A percentile compares a stretch with the other conserved stretches of the same genome.
These are phyloP conservation scores for Solanum sejunctum DNA, from an alignment of 257 asterid species.

Conservation along the genomic window DNA sequence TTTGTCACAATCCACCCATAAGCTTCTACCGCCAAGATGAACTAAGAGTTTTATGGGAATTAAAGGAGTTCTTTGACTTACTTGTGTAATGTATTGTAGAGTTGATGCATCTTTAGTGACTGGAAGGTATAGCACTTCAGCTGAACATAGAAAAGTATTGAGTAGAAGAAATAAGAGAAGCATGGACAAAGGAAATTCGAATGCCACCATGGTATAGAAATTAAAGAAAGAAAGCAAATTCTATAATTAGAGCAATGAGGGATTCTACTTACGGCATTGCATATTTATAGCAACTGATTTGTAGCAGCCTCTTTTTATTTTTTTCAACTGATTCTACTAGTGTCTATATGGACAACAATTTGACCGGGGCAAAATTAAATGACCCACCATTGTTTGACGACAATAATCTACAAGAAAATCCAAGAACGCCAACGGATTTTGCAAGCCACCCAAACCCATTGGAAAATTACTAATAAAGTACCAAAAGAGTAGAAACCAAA, in stretches of 20 bases:
- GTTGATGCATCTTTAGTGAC: background rate
- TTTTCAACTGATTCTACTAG: too few species aligned
- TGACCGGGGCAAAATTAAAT: too few species aligned
- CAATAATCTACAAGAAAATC: too few species aligned
- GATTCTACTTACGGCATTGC: too few species aligned
- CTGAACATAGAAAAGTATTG: background rate
- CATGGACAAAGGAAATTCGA: background rate
- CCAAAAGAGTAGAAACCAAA: too few species aligned
- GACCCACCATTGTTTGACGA: too few species aligned
- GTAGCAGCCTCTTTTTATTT: too few species aligned
- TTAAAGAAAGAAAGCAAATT: background rate
- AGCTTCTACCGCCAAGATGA: constrained; percentile 17
- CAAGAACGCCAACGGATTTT: too few species aligned
- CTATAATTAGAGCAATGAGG: background rate
- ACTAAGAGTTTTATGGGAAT: background rate
- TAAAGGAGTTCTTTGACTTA: background rate
- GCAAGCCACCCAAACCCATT: too few species aligned
- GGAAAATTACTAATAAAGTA: too few species aligned
- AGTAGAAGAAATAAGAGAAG: background rate
- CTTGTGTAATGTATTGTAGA: background rate
- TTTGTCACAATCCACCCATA: constrained; percentile 66
- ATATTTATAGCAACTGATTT: too few species aligned
- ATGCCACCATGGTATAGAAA: background rate
- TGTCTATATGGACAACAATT: too few species aligned
- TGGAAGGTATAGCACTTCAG: background rate